A percentile compares a stretch with the other conserved stretches of the same genome.
phyloP scores from a whole-genome alignment of 805 yeast genomes.

The Myxozyma sirexii region DNA sequence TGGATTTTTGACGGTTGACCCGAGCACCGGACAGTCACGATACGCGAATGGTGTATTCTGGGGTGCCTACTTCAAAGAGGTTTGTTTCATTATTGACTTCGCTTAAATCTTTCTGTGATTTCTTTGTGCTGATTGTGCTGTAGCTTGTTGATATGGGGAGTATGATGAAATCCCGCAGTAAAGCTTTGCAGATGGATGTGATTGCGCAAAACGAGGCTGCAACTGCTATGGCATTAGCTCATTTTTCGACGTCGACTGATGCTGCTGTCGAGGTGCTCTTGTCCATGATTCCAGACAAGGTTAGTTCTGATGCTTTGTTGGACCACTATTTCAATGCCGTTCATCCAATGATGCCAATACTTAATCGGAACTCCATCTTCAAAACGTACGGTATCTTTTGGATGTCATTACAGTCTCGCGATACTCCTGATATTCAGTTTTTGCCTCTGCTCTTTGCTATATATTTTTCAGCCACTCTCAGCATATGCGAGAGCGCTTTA shows the following conservation, averaged over 20 bases:
- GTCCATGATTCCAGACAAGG: constrained; percentile 14
- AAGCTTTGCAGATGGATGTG: constrained; percentile 14
- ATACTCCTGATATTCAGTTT: constrained; percentile 1
- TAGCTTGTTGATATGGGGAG: constrained; percentile 23
- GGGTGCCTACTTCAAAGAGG: constrained; percentile 32
- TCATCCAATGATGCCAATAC: constrained; percentile 23
- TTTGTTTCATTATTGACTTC: neutral
- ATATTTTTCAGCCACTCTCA: constrained; percentile 17
- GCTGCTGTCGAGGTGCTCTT: constrained; percentile 8
- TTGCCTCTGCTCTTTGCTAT: constrained; percentile 19
- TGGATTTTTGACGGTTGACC: constrained; percentile 22
- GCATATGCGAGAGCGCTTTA: constrained; percentile 14
- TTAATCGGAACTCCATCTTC: constrained; percentile 2
- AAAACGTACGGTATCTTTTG: constrained; percentile 18
- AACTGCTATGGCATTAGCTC: constrained; percentile 3
- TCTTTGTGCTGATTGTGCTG: too few relatives aligned
- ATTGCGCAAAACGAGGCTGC: constrained; percentile 16
- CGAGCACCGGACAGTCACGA: constrained; percentile 17
- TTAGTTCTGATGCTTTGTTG: constrained; percentile 15
- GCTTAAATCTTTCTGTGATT: too few relatives aligned
- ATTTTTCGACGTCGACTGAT: constrained; percentile 10
- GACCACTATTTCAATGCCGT: constrained; percentile 21
- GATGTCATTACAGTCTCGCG: neutral
- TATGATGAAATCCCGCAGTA: constrained; percentile 13
- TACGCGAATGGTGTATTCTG: constrained; percentile 30